Evolutionary conservation across 2,329 filamentous ascomycete genomes (phyloP).

Genomic region (Paecilomyces fulvus): DNA sequence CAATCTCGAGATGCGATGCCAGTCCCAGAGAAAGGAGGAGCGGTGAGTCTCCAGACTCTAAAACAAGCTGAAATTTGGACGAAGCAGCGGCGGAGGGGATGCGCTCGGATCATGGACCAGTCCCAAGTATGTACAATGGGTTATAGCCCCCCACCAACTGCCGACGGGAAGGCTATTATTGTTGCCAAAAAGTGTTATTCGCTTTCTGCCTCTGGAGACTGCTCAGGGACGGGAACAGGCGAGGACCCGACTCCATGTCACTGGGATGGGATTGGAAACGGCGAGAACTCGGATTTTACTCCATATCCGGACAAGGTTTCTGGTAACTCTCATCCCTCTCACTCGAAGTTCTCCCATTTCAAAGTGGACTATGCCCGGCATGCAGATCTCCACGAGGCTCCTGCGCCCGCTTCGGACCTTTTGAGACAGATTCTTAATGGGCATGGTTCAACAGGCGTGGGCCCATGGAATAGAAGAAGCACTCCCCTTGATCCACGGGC

Average conservation of each 20-base stretch:
- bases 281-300: slow-evolving; percentile 3
- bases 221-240: not conserved
- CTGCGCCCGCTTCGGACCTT: not conserved
- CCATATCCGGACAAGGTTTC: not conserved
- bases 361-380: not conserved
- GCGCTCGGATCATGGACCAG: not conserved
- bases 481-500: slow-evolving; percentile 5
- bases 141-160: not conserved
- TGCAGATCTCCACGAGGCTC: not conserved
- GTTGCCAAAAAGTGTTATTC: not conserved
- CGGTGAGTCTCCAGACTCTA: not conserved
- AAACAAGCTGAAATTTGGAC: not conserved
- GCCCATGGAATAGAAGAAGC: not conserved
- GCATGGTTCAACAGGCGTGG: not conserved
- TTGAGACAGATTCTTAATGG: not conserved
- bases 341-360: not conserved
- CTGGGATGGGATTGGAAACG: slow-evolving; percentile 3
- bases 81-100: not conserved
- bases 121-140: not conserved
- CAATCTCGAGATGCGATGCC: not conserved
- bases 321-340: not conserved
- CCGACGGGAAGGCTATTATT: not conserved
- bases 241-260: slow-evolving; percentile 1
- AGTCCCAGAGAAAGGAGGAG: not conserved
- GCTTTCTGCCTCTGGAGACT: not conserved